A percentile compares a stretch with the other conserved stretches of the same genome.
phyloP scores from a whole-genome alignment of 306 rosid species.

The Abrus pulchellus region DNA sequence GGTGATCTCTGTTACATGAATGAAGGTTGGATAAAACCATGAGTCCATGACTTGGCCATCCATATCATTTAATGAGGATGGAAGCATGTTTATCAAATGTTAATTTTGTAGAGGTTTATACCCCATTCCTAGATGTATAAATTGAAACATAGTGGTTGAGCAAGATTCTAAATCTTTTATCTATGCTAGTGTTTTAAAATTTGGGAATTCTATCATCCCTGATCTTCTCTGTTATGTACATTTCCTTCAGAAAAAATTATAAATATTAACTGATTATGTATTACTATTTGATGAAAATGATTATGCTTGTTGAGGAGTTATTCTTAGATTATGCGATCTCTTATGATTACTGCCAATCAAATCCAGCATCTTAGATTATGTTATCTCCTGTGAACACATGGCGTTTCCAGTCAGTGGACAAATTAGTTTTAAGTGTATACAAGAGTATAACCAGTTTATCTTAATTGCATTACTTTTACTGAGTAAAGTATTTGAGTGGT shows the following conservation, averaged over 20 bases:
- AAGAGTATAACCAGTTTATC: background rate
- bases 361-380: background rate
- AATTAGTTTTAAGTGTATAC: conserved; percentile 12
- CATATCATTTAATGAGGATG: background rate
- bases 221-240: background rate
- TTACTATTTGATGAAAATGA: conserved; percentile 11
- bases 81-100: conserved; percentile 3
- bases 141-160: conserved; percentile 9
- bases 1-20: conserved; percentile 19
- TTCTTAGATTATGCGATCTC: background rate
- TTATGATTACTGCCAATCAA: background rate
- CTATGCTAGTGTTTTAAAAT: background rate
- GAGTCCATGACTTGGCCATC: background rate
- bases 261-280: conserved; percentile 16
- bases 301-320: background rate
- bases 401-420: background rate
- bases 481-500: conserved; percentile 23
- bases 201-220: background rate
- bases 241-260: conserved; percentile 3
- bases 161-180: background rate
- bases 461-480: background rate
- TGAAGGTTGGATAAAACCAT: conserved; percentile 10
- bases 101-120: background rate
- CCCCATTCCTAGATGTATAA: conserved; percentile 1
- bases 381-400: conserved; percentile 1